Evolutionary conservation across 306 rosid species (phyloP), one percentile per base, ranked within the genome.

Genomic region (Prunus kanzakura): DNA sequence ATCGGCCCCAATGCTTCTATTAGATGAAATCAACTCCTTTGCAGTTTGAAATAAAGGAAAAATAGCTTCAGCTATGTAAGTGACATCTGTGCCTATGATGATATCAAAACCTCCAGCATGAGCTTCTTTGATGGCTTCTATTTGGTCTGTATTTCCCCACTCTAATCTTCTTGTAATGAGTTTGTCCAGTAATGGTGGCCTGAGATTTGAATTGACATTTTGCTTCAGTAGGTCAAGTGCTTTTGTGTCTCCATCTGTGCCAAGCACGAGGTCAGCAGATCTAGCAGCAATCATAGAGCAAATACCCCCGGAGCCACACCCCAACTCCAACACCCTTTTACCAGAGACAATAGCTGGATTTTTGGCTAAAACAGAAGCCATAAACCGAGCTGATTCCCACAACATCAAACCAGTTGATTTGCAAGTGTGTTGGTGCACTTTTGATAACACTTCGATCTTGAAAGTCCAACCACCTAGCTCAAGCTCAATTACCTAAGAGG

Each of bases 361-460:
- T 87, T 81, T 87, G 52, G 85, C 92, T 54, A 92, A 84, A 70
- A 95, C 73, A 7, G 93, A 87, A 67, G 97, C 97, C 97, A 92
- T 89, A 72, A 95, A 83, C 54, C 89, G 92, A 75, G 97, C 96
- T 0, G 97, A 92, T 87, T 95, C 99, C 97, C 99, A 95, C 25
- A 95, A 84, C 93, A 92, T 95, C 76, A 92, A 82, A 56, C 97
- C 98, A 4, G 98, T 91, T 47, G 96, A 91, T 83, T 85, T 94
- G 91, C 98, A 91, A 64, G 90, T 91, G 74, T 91, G 98, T 64
- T 94, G 97, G 81, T 89, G 76, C 88, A 86, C 97, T 79, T 81
- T 87, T 12, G 96, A 87, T 41, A 94, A 87, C 69, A 86, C 86
- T 75, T 75, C 68, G 47, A 91, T 90, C 89, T 85, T 91, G 86